Evolutionary conservation across 768 basidiomycete species (phyloP), one percentile per base, ranked within the genome.

Genomic region (Lactarius vividus): DNA sequence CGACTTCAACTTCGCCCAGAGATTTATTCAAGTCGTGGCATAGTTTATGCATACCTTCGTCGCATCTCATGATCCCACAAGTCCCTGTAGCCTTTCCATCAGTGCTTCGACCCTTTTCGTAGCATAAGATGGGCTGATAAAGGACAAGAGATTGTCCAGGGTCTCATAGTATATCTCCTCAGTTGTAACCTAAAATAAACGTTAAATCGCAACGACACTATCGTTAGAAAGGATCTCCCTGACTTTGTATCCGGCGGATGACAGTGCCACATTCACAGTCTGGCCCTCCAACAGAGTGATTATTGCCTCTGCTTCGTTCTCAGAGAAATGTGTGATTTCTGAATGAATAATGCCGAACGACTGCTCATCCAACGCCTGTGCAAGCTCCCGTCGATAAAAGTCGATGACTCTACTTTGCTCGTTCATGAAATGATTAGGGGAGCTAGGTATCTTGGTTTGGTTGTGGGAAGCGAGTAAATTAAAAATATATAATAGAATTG

Each of bases 361-460:
- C 33, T 70, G 64, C 55, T 70, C 70, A 44, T 44, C 52, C 28
- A 70, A 58, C 4, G 70, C 68, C 49, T 15, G 46, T 26, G 35
- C 29, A 20, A 70, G 64, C 56, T 70, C 70, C 23, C 35, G 37
- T 44, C 52, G 61, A 61, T 66, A 70, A 53, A 70, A 70, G 15
- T 46, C 61, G 28, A 40, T 18, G 6, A 60, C 42, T 40, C 26
- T 31, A 15, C 35, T 18, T n/a, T 5, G 20, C 29, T 40, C 46
- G 35, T 42, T 29, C 65, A 66, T 66, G n/a, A 16, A 18, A 42
- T 62, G 35, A 46, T n/a, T n/a, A n/a, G n/a, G n/a, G n/a, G n/a
- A n/a, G n/a, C n/a, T n/a, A n/a, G n/a, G n/a, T n/a, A n/a, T n/a
- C n/a, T n/a, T n/a, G n/a, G n/a, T n/a, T n/a, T n/a, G n/a, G n/a